Evolutionary conservation across 148 eudicot species (phyloP), one percentile per base, ranked within the genome.

Genomic region (Fallopia convolvulus): DNA sequence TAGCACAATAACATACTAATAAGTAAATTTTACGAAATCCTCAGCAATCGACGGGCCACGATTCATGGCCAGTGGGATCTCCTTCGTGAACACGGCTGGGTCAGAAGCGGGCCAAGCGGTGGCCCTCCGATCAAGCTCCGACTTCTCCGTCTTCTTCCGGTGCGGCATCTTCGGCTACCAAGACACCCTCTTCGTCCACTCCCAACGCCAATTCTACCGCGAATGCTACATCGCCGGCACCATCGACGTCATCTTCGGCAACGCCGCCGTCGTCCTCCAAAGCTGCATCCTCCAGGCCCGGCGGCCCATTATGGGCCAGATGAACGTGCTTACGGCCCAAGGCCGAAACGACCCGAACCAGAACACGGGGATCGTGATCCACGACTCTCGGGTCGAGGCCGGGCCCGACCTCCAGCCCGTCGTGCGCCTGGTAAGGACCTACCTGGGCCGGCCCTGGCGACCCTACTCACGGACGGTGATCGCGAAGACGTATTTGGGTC

Each of bases 391-490:
- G 0, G 77, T 85, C 75, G 42, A 58, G 30, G 80, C 90, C 5
- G n/a, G 78, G 6, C 41, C 82, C 2, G 88, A 87, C 30, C 82
- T 83, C 20, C 8, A 21, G 52, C 85, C 85, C 2, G 79, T 75
- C 12, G 32, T 76, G 3, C 40, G 76, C 0, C n/a, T 70, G 0
- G 79, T 87, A 52, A 79, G 75, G 12, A 79, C 90, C 0, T 87
- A 70, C 55, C 71, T 87, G 52, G 90, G 90, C 5, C 77, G 90
- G 44, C 90, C 90, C 0, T 87, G 90, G 90, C 20, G 84, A 72
- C 49, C 76, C 4, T 87, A 82, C 33, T 85, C 88, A 0, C 72
- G 88, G 0, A 82, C 85, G 1, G 81, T 87, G 2, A 76, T 74
- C 12, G 66, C 85, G 18, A 74, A 79, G 49, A 82, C 80, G 1